Evolutionary conservation across 495 filamentous ascomycete species (phyloP).

Genomic region (Aspergillus taichungensis): DNA sequence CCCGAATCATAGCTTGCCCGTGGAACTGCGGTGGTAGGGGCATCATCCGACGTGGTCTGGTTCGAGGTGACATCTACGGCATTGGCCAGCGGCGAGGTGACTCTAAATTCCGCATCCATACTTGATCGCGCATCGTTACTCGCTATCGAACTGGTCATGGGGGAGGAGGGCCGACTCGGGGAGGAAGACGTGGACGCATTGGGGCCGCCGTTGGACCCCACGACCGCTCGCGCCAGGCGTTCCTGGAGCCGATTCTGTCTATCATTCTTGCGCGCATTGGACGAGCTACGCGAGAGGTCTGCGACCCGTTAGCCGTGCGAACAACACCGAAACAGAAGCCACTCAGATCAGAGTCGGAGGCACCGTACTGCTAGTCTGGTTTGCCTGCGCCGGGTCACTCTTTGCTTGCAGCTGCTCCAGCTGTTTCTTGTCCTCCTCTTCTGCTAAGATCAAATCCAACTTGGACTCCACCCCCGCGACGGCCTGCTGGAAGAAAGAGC

Average conservation of each 20-base stretch:
- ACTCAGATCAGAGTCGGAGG: not conserved
- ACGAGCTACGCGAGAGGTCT: conserved; percentile 47
- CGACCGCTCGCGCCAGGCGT: conserved; percentile 63
- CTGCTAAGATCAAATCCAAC: conserved; percentile 84
- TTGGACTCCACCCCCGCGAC: conserved; percentile 90
- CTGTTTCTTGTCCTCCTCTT: conserved; percentile 48
- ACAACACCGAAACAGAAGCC: not conserved
- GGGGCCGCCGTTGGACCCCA: conserved; percentile 27
- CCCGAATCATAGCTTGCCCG: conserved; percentile 28
- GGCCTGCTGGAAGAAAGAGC: conserved; percentile 81
- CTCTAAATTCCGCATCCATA: conserved; percentile 27
- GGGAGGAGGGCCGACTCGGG: conserved; percentile 23
- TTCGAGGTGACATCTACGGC: conserved; percentile 11
- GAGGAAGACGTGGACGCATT: conserved; percentile 25
- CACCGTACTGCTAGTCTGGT: conserved; percentile 16
- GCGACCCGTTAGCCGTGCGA: conserved; percentile 14
- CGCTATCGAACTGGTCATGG: conserved; percentile 26
- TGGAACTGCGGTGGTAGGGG: conserved; percentile 1
- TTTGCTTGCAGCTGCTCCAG: conserved; percentile 12
- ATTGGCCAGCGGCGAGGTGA: conserved; percentile 11
- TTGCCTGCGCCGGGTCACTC: conserved; percentile 14
- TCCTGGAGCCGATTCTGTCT: conserved; percentile 58
- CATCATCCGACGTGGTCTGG: conserved; percentile 8
- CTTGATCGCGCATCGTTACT: conserved; percentile 30
- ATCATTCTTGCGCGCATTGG: conserved; percentile 52